Evolutionary conservation across 805 yeast species (phyloP).

Genomic region (Blastobotrys mokoenaii): DNA sequence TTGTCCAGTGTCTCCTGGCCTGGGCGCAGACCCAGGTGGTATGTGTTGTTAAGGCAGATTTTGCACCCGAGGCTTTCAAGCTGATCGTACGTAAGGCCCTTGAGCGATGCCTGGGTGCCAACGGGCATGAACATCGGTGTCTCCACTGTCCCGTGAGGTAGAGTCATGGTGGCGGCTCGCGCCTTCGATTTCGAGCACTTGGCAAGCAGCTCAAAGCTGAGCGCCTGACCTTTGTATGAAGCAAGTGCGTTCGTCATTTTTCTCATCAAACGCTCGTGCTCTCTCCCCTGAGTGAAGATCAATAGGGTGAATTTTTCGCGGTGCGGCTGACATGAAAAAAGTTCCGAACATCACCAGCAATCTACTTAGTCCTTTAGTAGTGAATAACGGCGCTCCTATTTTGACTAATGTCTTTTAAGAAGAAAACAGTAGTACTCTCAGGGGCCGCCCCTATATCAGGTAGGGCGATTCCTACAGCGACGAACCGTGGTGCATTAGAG

Average conservation of each 20-base stretch:
- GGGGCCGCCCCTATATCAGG: constrained; percentile 4
- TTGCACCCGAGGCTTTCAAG: constrained; percentile 33
- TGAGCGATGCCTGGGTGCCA: constrained; percentile 39
- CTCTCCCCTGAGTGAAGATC: no score
- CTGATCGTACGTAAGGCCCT: constrained; percentile 37
- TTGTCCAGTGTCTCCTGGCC: constrained; percentile 35
- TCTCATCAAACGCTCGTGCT: not conserved
- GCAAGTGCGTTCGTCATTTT: not conserved
- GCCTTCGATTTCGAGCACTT: constrained; percentile 36
- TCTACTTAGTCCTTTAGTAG: no score
- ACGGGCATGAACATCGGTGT: constrained; percentile 43
- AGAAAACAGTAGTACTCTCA: constrained; percentile 14
- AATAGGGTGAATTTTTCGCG: no score
- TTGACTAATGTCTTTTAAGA: constrained; percentile 18
- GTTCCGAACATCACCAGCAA: no score
- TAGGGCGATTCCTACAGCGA: not conserved
- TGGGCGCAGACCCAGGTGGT: constrained; percentile 37
- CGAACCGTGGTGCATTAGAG: not conserved
- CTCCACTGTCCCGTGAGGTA: constrained; percentile 36
- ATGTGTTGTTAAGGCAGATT: constrained; percentile 37
- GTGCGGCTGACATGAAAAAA: no score
- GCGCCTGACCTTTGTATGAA: constrained; percentile 20
- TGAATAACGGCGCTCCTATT: no score
- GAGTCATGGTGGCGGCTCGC: constrained; percentile 33
- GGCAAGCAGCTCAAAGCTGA: constrained; percentile 34